Base-by-base conservation (phyloP, 225 moss, liverwort and hornwort genomes). In the Sphagnum contortum region DNA sequence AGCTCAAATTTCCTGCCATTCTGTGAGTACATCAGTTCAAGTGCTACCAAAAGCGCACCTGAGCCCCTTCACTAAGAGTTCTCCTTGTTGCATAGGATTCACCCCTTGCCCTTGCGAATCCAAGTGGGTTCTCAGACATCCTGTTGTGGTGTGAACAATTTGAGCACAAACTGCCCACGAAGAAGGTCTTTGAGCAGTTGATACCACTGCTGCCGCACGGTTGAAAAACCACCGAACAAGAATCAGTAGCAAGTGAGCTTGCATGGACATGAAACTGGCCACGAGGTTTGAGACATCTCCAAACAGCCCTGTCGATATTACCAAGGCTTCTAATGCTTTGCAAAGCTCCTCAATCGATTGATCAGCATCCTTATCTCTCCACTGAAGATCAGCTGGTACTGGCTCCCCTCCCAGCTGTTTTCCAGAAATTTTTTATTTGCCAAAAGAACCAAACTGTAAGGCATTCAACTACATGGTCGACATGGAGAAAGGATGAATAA, bases 231-330 rank as follows among this genome's bases (percentile, higher is more conserved):
- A 91, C 54, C 83, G 87, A 46, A 76, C 80, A 52, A 89, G 80
- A 8, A 87, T 76, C 10, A 98, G 80, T 64, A 93, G 79, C 66
- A 91, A 66, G 63, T 91, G 88, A 48, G 88, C 92, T 84, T 98
- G 96, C 67, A 79, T 81, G 73, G 85, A 70, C 83, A 91, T 85
- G 64, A 91, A 92, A 64, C 73, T 80, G 48, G 87, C 78, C 49
- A 83, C 73, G 63, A 87, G 79, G 72, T 83, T 85, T 57, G 81
- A 81, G 13, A 66, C 66, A 66, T 92, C 92, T 67, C 83, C 83
- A 63, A 79, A 60, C 48, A 79, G 75, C 67, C 88, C 85, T 45
- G 89, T 70, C 57, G 77, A 75, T 63, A 68, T 71, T 44, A 83
- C 69, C 66, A 83, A 85, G 50, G 73, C 73, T 68, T 91, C 96